phyloP scores from a whole-genome alignment of 2,329 filamentous ascomycete species.

The Fusarium sp. region DNA sequence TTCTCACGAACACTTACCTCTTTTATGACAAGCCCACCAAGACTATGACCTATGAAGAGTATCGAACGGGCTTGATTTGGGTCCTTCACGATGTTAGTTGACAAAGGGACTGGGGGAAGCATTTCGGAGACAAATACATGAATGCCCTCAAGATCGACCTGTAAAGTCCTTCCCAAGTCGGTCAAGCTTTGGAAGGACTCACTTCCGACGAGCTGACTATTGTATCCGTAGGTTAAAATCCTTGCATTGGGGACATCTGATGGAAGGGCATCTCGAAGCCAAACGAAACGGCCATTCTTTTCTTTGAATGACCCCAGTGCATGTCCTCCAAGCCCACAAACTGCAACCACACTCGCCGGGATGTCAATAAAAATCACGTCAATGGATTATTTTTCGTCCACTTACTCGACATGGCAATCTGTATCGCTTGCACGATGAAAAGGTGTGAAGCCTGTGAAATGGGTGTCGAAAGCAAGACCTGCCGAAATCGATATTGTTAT shows the following conservation, averaged over 20 bases:
- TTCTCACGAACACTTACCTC: background rate
- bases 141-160: background rate
- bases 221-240: background rate
- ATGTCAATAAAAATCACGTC: background rate
- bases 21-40: background rate
- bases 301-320: background rate
- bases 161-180: background rate
- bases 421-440: background rate
- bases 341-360: background rate
- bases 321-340: background rate
- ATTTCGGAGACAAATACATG: background rate
- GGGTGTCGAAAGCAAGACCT: background rate
- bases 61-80: background rate
- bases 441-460: background rate
- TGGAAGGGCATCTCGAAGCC: background rate
- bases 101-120: accelerated
- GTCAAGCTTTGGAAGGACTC: background rate
- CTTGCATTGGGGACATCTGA: background rate
- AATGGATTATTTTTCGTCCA: accelerated
- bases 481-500: background rate
- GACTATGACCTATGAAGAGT: background rate
- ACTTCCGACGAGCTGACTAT: background rate
- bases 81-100: accelerated
- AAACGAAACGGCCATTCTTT: background rate
- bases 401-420: background rate